phyloP scores from a whole-genome alignment of 495 filamentous ascomycete genomes.

The Aspergillus haitiensis region DNA sequence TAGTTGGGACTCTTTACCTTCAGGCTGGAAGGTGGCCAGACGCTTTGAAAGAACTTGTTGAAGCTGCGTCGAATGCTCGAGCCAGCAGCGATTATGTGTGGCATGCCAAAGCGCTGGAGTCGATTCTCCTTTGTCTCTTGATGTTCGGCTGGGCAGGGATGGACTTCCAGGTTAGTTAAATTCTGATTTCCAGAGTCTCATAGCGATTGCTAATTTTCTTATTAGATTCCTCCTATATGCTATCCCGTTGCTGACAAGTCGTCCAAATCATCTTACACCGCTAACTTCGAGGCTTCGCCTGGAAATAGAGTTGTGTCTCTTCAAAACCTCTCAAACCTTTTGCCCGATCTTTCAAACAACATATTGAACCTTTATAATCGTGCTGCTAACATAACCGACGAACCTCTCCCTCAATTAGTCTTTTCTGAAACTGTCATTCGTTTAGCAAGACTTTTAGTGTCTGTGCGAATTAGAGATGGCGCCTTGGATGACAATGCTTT shows the following conservation, averaged over 20 bases:
- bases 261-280: constrained; percentile 43
- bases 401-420: constrained; percentile 76
- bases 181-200: background rate
- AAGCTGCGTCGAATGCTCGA: constrained; percentile 74
- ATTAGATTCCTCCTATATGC: constrained; percentile 61
- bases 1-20: constrained; percentile 84
- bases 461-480: constrained; percentile 67
- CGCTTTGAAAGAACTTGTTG: constrained; percentile 80
- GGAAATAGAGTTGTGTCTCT: constrained; percentile 57
- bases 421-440: constrained; percentile 82
- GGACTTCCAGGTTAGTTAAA: constrained; percentile 72
- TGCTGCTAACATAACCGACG: constrained; percentile 70
- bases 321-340: constrained; percentile 59
- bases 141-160: constrained; percentile 82
- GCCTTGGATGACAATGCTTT: constrained; percentile 65
- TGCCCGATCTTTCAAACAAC: constrained; percentile 76
- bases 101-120: constrained; percentile 94
- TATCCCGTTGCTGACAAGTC: constrained; percentile 59
- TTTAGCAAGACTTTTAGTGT: constrained; percentile 70
- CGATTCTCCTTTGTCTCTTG: constrained; percentile 75
- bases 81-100: constrained; percentile 87
- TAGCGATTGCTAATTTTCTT: constrained; percentile 2
- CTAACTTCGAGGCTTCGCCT: constrained; percentile 45
- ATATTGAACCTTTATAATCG: constrained; percentile 81
- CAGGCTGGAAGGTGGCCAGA: constrained; percentile 86